phyloP scores from a whole-genome alignment of 164 flowering plant species.

The Kalanchoe fedtschenkoi region DNA sequence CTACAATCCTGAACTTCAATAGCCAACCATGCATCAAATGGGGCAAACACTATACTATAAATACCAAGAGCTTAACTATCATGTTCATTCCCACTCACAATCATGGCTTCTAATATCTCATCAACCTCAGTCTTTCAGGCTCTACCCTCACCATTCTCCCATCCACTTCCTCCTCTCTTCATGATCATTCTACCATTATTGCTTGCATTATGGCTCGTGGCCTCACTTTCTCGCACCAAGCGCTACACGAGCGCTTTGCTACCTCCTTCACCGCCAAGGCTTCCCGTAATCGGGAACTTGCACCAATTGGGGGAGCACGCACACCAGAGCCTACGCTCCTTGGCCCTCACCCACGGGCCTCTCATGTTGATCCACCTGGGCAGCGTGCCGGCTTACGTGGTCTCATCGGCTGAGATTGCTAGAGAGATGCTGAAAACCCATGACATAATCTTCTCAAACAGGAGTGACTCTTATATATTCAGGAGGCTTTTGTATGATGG shows the following conservation, averaged over 20 bases:
- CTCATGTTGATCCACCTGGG: conserved; percentile 8
- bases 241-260: neutral
- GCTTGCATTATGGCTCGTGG: neutral
- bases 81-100: too few species aligned
- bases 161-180: neutral
- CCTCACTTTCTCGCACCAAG: neutral
- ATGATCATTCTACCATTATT: neutral
- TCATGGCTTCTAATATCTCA: too few species aligned
- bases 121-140: too few species aligned
- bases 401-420: conserved; percentile 7
- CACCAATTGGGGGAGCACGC: conserved; percentile 10
- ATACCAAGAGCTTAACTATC: too few species aligned
- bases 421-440: conserved; percentile 10
- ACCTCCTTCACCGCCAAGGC: conserved; percentile 9
- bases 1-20: too few species aligned
- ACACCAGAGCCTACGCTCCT: conserved; percentile 7
- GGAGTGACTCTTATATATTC: neutral
- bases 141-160: too few species aligned
- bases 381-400: conserved; percentile 2
- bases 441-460: conserved; percentile 5
- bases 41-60: too few species aligned
- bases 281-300: conserved; percentile 11
- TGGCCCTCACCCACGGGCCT: conserved; percentile 6
- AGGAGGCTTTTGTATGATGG: neutral
- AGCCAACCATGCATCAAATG: too few species aligned